These are phyloP conservation scores for Rhododendron henanense DNA, from an alignment of 148 eudicot species.

Conservation along the genomic window DNA sequence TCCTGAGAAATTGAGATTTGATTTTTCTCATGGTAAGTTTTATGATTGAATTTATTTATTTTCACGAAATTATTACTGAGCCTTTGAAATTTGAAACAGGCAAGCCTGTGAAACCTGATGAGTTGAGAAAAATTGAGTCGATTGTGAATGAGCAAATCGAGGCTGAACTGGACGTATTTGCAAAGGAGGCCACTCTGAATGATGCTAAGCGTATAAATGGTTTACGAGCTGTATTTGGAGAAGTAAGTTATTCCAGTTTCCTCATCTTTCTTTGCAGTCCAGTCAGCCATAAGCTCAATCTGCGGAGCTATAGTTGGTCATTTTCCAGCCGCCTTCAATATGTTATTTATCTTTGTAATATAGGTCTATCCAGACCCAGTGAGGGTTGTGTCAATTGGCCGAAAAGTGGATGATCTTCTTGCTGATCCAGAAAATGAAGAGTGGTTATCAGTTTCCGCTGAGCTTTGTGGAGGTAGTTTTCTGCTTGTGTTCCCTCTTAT, in stretches of 20 bases:
- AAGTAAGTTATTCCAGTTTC: conserved; percentile 41
- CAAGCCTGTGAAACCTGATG: conserved; percentile 82
- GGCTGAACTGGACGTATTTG: conserved; percentile 72
- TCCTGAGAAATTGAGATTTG: conserved; percentile 92
- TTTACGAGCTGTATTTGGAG: conserved; percentile 96
- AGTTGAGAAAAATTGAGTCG: conserved; percentile 67
- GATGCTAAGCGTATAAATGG: conserved; percentile 91
- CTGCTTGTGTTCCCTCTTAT: not conserved
- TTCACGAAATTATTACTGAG: not conserved
- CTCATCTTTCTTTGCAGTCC: not conserved
- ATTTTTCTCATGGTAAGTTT: conserved; percentile 87
- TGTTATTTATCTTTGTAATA: conserved; percentile 7
- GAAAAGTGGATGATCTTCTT: conserved; percentile 75
- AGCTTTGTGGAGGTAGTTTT: conserved; percentile 89
- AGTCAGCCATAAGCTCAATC: not conserved
- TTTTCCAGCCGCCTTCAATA: not conserved
- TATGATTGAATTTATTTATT: not conserved
- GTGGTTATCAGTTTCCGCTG: conserved; percentile 76
- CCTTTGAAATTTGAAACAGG: conserved; percentile 38
- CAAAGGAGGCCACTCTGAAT: conserved; percentile 71
- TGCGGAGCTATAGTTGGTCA: not conserved
- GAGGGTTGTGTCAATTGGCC: conserved; percentile 84
- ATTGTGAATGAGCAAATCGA: conserved; percentile 91
- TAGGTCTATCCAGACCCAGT: conserved; percentile 99
- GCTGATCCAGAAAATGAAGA: conserved; percentile 72